phyloP scores from a whole-genome alignment of 441 rosid species.

The Gossypium lobatum region DNA sequence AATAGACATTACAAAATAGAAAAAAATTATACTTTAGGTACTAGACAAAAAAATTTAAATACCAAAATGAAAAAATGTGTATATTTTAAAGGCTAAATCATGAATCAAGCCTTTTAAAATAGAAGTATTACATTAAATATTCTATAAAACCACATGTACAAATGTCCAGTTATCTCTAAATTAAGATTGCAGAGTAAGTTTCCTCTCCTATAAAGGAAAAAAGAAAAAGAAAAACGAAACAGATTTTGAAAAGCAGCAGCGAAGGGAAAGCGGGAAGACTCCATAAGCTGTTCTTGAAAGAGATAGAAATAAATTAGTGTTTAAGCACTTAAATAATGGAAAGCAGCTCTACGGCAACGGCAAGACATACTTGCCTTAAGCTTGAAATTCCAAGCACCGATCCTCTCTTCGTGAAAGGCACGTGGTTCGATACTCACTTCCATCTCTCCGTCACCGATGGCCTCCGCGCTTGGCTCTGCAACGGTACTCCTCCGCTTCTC shows the following conservation, averaged over 20 bases:
- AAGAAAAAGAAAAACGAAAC: not conserved
- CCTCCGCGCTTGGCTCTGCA: constrained; percentile 64
- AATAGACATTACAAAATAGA: no score
- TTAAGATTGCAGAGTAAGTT: no score
- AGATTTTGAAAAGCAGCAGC: not conserved
- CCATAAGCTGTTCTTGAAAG: not conserved
- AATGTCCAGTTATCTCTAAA: no score
- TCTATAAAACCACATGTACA: no score
- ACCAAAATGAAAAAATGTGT: no score
- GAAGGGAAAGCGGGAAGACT: constrained; percentile 16
- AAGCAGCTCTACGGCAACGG: constrained; percentile 16
- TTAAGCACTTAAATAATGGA: constrained; percentile 19
- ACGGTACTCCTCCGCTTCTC: constrained; percentile 29
- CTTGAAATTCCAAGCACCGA: constrained; percentile 34
- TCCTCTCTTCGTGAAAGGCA: constrained; percentile 64
- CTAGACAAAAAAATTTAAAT: no score
- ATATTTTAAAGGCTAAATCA: no score
- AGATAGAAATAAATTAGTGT: not conserved
- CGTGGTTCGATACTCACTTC: constrained; percentile 59
- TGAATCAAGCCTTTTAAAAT: no score
- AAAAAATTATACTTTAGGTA: no score
- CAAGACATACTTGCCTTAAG: constrained; percentile 68
- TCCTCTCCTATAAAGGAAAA: no score
- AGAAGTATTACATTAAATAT: no score
- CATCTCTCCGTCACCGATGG: constrained; percentile 75